phyloP scores from a whole-genome alignment of 2,329 filamentous ascomycete genomes.

The Calonectria naviculata region DNA sequence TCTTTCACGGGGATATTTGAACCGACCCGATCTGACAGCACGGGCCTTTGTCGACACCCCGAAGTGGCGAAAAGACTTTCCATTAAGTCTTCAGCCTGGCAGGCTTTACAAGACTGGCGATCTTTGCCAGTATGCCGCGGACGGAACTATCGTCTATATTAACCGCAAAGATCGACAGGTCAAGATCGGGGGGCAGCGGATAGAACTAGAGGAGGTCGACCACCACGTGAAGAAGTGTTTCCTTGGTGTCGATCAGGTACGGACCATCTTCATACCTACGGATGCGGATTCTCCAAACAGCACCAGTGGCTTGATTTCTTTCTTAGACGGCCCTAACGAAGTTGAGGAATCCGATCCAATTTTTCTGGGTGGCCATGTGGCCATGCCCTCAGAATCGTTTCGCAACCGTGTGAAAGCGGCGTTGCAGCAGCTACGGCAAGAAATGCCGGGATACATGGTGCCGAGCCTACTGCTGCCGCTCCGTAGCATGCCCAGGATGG shows the following conservation, averaged over 20 bases:
- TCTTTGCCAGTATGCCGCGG: neutral
- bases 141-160: neutral
- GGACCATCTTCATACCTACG: neutral
- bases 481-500: neutral
- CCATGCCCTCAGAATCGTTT: neutral
- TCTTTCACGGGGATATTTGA: neutral
- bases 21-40: neutral
- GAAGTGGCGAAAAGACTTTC: neutral
- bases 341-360: neutral
- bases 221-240: neutral
- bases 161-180: neutral
- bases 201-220: neutral
- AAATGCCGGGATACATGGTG: neutral
- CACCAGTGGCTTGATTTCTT: neutral
- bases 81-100: neutral
- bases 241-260: neutral
- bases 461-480: neutral
- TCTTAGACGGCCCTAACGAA: neutral
- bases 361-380: neutral
- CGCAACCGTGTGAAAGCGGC: neutral
- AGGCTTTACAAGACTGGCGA: neutral
- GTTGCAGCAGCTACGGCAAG: neutral
- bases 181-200: neutral
- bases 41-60: neutral
- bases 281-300: neutral